Evolutionary conservation across 768 basidiomycete genomes (phyloP).

Genomic region (Suillus cothurnatus): DNA sequence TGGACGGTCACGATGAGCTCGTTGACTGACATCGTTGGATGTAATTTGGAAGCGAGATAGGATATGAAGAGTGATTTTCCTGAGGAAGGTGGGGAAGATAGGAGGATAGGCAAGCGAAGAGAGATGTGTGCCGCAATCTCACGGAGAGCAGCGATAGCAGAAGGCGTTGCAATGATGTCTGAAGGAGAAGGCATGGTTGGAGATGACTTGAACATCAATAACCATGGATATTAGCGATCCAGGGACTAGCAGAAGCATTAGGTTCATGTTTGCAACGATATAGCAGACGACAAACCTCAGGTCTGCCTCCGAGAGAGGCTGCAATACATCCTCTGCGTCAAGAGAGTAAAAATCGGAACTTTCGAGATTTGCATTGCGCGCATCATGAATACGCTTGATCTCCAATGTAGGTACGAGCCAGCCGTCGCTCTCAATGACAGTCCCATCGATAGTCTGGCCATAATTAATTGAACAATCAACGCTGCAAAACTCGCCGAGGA

Average conservation of each 20-base stretch:
- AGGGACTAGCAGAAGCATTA: slow-evolving; percentile 44
- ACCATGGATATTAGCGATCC: slow-evolving; percentile 64
- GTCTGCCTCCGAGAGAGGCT: slow-evolving; percentile 45
- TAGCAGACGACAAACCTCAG: slow-evolving; percentile 49
- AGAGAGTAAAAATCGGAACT: slow-evolving; percentile 48
- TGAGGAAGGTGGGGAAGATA: slow-evolving; percentile 85
- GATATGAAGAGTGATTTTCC: slow-evolving; percentile 84
- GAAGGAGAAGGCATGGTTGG: slow-evolving; percentile 27
- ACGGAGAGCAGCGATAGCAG: slow-evolving; percentile 59
- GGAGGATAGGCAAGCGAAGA: slow-evolving; percentile 71
- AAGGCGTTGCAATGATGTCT: slow-evolving; percentile 62
- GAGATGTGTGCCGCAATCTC: slow-evolving; percentile 65
- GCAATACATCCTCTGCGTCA: slow-evolving; percentile 36
- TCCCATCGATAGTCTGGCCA: slow-evolving; percentile 51
- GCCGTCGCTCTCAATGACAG: slow-evolving; percentile 57
- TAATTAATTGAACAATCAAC: slow-evolving; percentile 67
- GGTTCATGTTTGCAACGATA: not conserved
- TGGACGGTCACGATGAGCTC: slow-evolving; percentile 85
- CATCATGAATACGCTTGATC: slow-evolving; percentile 54
- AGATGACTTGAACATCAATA: slow-evolving; percentile 60
- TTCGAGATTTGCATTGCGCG: slow-evolving; percentile 48
- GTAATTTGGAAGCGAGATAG: slow-evolving; percentile 69
- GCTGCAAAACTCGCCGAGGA: slow-evolving; percentile 60
- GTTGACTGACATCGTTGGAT: slow-evolving; percentile 46
- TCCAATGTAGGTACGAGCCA: slow-evolving; percentile 84